Conservation (phyloP, 2,329 filamentous ascomycete genomes). For the Penicillium corylophilum region DNA sequence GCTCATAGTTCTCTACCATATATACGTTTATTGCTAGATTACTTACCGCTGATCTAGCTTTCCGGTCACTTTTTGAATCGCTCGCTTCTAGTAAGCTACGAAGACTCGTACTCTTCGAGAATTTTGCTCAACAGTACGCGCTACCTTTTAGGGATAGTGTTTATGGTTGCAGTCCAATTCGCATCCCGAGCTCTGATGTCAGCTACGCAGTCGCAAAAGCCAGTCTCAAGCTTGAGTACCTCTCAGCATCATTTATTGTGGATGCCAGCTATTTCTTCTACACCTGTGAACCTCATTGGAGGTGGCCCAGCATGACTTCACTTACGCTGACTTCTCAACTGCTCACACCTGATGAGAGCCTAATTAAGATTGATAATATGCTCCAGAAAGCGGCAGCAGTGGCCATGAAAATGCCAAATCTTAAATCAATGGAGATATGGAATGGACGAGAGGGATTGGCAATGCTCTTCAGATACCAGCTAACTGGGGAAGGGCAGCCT, state of each 20-base stretch:
- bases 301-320: slow-evolving; percentile 32
- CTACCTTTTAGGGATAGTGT: no score
- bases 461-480: slow-evolving; percentile 9
- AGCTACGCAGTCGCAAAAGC: slow-evolving; percentile 30
- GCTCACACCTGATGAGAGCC: slow-evolving; percentile 22
- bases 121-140: no score
- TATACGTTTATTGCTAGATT: no score
- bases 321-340: slow-evolving; percentile 33
- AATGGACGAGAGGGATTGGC: slow-evolving; percentile 31
- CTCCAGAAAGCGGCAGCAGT: slow-evolving; percentile 22
- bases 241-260: slow-evolving; percentile 35
- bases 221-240: slow-evolving; percentile 28
- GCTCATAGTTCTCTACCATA: no score
- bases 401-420: slow-evolving; percentile 27
- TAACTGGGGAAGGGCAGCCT: slow-evolving; percentile 7
- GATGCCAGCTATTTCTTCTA: slow-evolving; percentile 37
- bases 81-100: no score
- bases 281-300: slow-evolving; percentile 19
- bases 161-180: slow-evolving; percentile 2
- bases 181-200: slow-evolving; percentile 23
- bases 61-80: no score
- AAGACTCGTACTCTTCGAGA: no score
- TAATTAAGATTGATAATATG: slow-evolving; percentile 24
- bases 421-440: slow-evolving; percentile 34
- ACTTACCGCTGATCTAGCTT: no score